Base-by-base conservation (phyloP, 2,329 filamentous ascomycete species). In the Pseudogymnoascus sp. region DNA sequence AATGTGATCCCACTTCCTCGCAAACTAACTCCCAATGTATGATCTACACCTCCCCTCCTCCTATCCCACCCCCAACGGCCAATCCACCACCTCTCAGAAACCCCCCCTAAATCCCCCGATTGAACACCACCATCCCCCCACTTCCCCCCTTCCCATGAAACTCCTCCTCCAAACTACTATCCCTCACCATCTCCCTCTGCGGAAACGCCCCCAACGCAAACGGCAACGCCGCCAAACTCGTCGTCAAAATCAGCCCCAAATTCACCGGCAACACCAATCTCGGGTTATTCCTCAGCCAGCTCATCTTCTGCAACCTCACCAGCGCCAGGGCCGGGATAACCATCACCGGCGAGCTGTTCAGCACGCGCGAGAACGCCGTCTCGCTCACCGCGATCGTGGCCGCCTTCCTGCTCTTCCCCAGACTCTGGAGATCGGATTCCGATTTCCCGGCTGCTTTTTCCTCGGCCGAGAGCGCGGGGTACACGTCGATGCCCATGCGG, bases 261-360 rank as follows among this genome's bases (percentile, higher is more conserved):
- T 99, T 99, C 52, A 97, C 79, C 0, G 92, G 91, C 63, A 89
- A 78, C 10, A 91, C 89, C 75, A 92, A 80, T 64, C 87, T 81
- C 6, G 93, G 94, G 67, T 90, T 84, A 65, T 81, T 80, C 77
- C 86, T 86, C 69, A 97, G 77, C 91, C 91, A 97, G 64, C 88
- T 81, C 60, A 86, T 90, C 75, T 87, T 83, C 81, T 99, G 92
- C 69, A 99, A 79, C 68, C 86, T 82, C 61, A 97, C 89, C 62
- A 99, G 82, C 23, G 95, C 78, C 72, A 99, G 79, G 21, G 94
- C 91, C 43, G 94, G 94, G 52, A 99, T 80, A 12, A 96, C 92
- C 94, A 99, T 99, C 78, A 99, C 94, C 10, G 94, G 94, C 11
- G 90, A 95, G 65, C 91, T 90, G 76, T 97, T 99, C 70, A 97